These are phyloP conservation scores for Rhodotorula taiwanensis DNA, from an alignment of 768 basidiomycete species.

Conservation along the genomic window DNA sequence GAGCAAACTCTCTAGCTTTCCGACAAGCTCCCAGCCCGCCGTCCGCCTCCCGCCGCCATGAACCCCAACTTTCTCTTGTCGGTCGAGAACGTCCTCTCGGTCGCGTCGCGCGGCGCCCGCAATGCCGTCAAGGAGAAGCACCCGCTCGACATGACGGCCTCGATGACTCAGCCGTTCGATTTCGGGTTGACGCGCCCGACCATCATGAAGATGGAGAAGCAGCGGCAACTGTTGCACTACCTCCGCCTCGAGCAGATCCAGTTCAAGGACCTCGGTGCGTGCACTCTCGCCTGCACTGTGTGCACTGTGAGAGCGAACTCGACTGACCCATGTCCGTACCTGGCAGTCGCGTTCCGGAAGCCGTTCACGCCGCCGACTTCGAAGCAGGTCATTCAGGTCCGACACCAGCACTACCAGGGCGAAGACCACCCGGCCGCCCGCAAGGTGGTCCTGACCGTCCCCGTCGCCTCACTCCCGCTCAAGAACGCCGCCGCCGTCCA, in stretches of 20 bases:
- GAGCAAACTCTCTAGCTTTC: too few species aligned
- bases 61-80: neutral
- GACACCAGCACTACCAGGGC: conserved; percentile 68
- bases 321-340: neutral
- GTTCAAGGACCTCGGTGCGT: conserved; percentile 64
- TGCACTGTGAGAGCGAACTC: neutral
- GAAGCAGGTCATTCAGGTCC: conserved; percentile 57
- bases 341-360: conserved; percentile 60
- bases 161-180: conserved; percentile 14
- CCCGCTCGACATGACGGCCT: conserved; percentile 25
- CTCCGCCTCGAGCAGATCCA: conserved; percentile 77
- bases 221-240: conserved; percentile 67
- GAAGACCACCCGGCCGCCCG: conserved; percentile 64
- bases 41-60: neutral
- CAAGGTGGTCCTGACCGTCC: conserved; percentile 54
- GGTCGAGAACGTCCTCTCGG: neutral
- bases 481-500: conserved; percentile 60
- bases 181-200: conserved; percentile 30
- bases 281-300: neutral
- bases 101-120: neutral
- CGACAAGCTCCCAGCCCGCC: neutral
- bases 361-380: conserved; percentile 64
- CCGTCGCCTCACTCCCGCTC: conserved; percentile 61
- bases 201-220: conserved; percentile 62
- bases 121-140: neutral